Conservation (phyloP, 345 rosid species). For the Eucalyptus dawsonii region DNA sequence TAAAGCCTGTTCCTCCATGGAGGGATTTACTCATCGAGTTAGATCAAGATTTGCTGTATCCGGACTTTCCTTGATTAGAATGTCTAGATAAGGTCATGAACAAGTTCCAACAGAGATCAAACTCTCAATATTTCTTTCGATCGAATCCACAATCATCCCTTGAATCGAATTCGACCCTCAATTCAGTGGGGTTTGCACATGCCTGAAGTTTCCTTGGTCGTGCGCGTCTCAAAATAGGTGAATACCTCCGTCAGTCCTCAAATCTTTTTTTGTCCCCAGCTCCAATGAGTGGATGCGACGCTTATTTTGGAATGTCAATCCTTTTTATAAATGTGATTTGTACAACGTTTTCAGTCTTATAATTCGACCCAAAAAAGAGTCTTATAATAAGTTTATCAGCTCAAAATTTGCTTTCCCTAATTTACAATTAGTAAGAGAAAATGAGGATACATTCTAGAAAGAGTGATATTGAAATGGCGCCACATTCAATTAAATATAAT, state of each 20-base stretch:
- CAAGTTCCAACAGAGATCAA: neutral
- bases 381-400: neutral
- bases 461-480: neutral
- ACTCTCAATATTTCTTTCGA: neutral
- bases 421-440: neutral
- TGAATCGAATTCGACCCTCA: neutral
- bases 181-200: neutral
- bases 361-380: neutral
- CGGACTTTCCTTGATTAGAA: neutral
- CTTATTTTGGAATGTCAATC: neutral
- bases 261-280: neutral
- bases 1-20: neutral
- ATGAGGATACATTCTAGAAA: neutral
- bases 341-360: neutral
- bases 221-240: neutral
- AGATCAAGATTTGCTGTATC: neutral
- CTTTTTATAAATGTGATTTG: neutral
- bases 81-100: neutral
- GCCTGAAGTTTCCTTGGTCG: neutral
- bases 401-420: neutral
- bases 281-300: neutral
- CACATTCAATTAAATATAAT: neutral
- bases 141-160: neutral
- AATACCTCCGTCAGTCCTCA: neutral
- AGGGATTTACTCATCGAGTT: neutral